Evolutionary conservation across 2,329 filamentous ascomycete genomes (phyloP), one percentile per base, ranked within the genome.

Genomic region (Moelleriella libera): DNA sequence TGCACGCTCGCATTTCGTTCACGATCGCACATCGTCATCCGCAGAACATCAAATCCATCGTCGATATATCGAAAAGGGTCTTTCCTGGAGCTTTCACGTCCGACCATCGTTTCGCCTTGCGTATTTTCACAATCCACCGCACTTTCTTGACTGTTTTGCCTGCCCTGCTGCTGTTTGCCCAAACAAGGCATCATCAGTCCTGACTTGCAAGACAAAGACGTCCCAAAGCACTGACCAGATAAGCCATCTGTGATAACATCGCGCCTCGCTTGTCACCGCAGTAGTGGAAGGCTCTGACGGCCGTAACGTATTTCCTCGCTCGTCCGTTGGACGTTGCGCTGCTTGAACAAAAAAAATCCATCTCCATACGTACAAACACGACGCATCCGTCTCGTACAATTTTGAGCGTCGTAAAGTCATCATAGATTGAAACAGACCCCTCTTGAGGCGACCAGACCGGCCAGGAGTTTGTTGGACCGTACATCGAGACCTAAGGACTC

Each of bases 271-370:
- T 48, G 43, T 47, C 49, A 46, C 47, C 48, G 49, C 49, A 55
- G 53, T 55, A 55, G 51, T 54, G 52, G 52, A 51, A 39, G 47
- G 45, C 45, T 42, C 48, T 48, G 48, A 45, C 46, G 47, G 14
- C 31, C 43, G 48, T 50, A 43, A 46, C 50, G 47, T 51, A 40
- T 48, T 45, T 4, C 40, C 5, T 9, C 14, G 11, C 14, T 41
- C 14, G 44, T 44, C 12, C 30, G 37, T 9, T 37, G 34, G 34
- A 37, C 34, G 34, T 37, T 12, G 34, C 34, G 12, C 8, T 12
- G 34, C 12, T 9, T 12, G 12, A 37, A 8, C n/a, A 44, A 29
- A 44, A 30, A 30, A 44, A 30, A 31, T 8, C 42, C 48, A 47
- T 44, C 30, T 37, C 31, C 45, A 48, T 10, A 41, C 45, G 48